A percentile compares a stretch with the other conserved stretches of the same genome.
These are phyloP conservation scores for Picochlorum sp. DNA, from an alignment of 139 green algal species.

Conservation along the genomic window DNA sequence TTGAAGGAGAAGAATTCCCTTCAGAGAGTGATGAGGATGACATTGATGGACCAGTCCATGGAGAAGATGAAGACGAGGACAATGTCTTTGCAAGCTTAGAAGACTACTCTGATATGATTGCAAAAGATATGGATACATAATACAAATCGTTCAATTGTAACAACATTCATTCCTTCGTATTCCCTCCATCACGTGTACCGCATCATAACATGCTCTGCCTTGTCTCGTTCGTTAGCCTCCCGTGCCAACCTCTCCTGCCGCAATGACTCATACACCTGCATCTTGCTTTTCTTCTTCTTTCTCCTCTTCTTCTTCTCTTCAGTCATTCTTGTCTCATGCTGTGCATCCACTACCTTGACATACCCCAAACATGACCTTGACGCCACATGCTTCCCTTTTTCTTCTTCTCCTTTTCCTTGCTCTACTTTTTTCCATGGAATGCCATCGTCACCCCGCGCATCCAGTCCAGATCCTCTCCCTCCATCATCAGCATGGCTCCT, in stretches of 20 bases:
- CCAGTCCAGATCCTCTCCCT: background rate
- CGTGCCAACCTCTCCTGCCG: background rate
- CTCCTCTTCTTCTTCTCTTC: background rate
- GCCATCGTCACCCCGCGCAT: background rate
- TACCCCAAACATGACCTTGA: background rate
- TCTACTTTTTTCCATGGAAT: background rate
- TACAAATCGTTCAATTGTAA: background rate
- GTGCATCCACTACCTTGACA: background rate
- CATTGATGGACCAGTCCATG: conserved; percentile 5
- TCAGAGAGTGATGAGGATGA: conserved; percentile 5
- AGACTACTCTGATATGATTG: conserved; percentile 39
- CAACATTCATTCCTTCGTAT: background rate
- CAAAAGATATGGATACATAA: background rate
- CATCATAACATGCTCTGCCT: background rate
- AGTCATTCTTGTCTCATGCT: conserved; percentile 1
- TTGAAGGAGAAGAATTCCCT: background rate
- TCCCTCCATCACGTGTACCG: background rate
- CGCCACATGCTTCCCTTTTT: background rate
- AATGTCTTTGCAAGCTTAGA: conserved; percentile 53
- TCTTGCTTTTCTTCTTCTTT: conserved; percentile 29
- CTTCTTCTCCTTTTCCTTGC: background rate
- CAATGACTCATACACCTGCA: conserved; percentile 8
- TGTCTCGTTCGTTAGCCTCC: background rate
- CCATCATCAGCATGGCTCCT: conserved; percentile 1
- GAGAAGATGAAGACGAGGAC: conserved; percentile 2